Percentiles rank a stretch among this genome's conserved stretches.
Conservation (phyloP, 805 yeast species). For the Torulaspora maleeae region DNA sequence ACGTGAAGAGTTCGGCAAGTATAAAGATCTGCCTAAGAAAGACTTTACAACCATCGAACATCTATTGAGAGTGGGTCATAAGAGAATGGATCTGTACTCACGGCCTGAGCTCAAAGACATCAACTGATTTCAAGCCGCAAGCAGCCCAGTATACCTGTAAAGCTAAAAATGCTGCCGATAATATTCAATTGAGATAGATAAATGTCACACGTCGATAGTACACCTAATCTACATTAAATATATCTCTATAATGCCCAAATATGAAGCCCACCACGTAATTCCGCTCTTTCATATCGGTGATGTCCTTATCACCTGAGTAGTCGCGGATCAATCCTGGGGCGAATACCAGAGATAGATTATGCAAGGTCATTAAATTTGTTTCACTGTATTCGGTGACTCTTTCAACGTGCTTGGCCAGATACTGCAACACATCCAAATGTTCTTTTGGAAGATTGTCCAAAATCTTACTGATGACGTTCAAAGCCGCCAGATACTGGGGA, state of each 20-base stretch:
- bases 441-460: slow-evolving; percentile 58
- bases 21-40: slow-evolving; percentile 57
- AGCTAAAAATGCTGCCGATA: no score
- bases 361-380: slow-evolving; percentile 73
- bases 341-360: slow-evolving; percentile 85
- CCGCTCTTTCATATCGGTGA: slow-evolving; percentile 76
- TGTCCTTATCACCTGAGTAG: slow-evolving; percentile 71
- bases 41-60: slow-evolving; percentile 86
- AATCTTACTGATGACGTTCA: slow-evolving; percentile 44
- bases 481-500: slow-evolving; percentile 10
- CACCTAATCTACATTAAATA: slow-evolving; percentile 12
- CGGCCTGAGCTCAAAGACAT: slow-evolving; percentile 70
- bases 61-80: slow-evolving; percentile 68
- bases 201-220: neutral
- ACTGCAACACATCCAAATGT: slow-evolving; percentile 53
- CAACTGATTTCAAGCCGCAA: slow-evolving; percentile 24
- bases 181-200: neutral
- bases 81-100: slow-evolving; percentile 66
- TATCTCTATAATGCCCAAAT: slow-evolving; percentile 41
- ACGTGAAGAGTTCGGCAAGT: slow-evolving; percentile 59
- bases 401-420: slow-evolving; percentile 60
- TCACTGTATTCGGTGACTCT: slow-evolving; percentile 50
- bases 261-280: slow-evolving; percentile 75
- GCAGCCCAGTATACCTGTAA: no score
- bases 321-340: slow-evolving; percentile 90